Conservation (phyloP, 2,329 filamentous ascomycete species). For the Phyllosticta capitalensis region DNA sequence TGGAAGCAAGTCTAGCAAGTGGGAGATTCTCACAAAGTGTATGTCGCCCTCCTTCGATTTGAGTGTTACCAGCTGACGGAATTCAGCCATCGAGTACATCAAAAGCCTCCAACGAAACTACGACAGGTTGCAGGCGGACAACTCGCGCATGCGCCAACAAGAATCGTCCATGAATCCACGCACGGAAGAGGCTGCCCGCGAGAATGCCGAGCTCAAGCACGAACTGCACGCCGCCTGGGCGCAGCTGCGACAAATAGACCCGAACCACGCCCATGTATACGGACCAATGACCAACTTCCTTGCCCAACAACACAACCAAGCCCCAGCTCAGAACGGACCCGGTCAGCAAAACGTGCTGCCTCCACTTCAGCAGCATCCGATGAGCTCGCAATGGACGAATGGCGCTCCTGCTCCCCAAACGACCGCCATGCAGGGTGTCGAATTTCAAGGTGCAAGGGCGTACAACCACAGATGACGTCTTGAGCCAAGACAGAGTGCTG, state of each 20-base stretch:
- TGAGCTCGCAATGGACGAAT: conserved; percentile 21
- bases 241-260: conserved; percentile 37
- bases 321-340: not conserved
- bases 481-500: not conserved
- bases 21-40: conserved; percentile 84
- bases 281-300: conserved; percentile 36
- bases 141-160: conserved; percentile 32
- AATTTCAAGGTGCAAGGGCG: conserved; percentile 31
- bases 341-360: conserved; percentile 21
- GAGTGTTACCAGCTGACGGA: not conserved
- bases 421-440: conserved; percentile 41
- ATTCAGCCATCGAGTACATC: conserved; percentile 41
- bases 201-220: conserved; percentile 38
- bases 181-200: conserved; percentile 34
- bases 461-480: conserved; percentile 16
- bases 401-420: conserved; percentile 20
- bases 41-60: conserved; percentile 19
- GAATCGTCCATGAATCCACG: conserved; percentile 30
- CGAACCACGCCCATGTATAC: conserved; percentile 37
- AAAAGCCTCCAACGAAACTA: conserved; percentile 30
- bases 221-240: conserved; percentile 39
- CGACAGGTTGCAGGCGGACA: conserved; percentile 29
- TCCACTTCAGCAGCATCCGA: conserved; percentile 29
- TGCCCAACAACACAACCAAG: conserved; percentile 23
- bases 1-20: conserved; percentile 78